Conservation (phyloP, 345 rosid species). For the Pugionium cornutum region DNA sequence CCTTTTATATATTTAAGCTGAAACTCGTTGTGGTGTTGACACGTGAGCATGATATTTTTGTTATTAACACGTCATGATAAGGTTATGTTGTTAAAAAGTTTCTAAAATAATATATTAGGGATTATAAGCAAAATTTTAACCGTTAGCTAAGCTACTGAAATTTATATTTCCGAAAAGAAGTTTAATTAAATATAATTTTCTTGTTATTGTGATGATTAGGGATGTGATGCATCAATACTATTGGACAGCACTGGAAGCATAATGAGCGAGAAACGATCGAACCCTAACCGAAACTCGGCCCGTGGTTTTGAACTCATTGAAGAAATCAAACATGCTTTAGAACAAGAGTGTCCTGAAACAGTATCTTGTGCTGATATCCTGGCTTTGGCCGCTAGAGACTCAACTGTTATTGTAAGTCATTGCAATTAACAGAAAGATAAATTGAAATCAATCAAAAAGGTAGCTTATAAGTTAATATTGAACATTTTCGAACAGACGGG, state of each 20-base stretch:
- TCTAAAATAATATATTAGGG: too few relatives aligned
- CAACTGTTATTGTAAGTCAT: constrained; percentile 70
- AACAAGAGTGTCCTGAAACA: constrained; percentile 69
- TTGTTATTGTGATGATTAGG: constrained; percentile 43
- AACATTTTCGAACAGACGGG: constrained; percentile 49
- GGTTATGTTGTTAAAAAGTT: too few relatives aligned
- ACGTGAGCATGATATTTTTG: too few relatives aligned
- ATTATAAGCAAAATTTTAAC: too few relatives aligned
- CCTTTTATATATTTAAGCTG: too few relatives aligned
- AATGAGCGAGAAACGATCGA: constrained; percentile 70
- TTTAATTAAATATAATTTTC: not conserved
- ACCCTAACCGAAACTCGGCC: constrained; percentile 74
- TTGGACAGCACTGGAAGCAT: constrained; percentile 64
- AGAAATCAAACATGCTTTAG: constrained; percentile 71
- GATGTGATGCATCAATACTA: constrained; percentile 80
- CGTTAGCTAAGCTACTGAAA: too few relatives aligned
- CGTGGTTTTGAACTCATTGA: constrained; percentile 85
- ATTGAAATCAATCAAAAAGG: too few relatives aligned
- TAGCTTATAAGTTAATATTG: too few relatives aligned
- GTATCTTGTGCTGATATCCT: constrained; percentile 86
- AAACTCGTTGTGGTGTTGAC: too few relatives aligned
- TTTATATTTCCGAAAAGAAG: too few relatives aligned
- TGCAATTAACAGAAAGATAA: not conserved
- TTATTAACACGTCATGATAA: too few relatives aligned
- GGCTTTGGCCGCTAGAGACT: constrained; percentile 87